Evolutionary conservation across 2,329 filamentous ascomycete species (phyloP).

Genomic region (Neoascochyta sp.): DNA sequence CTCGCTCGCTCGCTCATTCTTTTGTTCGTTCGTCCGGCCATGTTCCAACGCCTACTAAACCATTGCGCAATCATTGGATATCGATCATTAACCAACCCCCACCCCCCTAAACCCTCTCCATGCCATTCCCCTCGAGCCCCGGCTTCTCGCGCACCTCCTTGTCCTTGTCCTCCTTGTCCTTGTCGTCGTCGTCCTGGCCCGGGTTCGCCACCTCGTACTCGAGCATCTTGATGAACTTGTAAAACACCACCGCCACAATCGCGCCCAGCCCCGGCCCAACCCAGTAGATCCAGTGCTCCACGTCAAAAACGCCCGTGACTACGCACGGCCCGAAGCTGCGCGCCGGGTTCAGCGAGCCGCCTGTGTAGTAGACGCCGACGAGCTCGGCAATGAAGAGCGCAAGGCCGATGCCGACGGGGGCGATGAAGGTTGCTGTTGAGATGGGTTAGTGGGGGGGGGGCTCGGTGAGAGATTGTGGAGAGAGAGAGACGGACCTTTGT

Average conservation of each 20-base stretch:
- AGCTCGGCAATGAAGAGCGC: slow-evolving; percentile 62
- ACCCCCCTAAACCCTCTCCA: slow-evolving; percentile 4
- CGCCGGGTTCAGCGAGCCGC: slow-evolving; percentile 46
- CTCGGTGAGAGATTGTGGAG: not conserved
- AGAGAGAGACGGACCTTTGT: slow-evolving; percentile 41
- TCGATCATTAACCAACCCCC: too few relatives aligned
- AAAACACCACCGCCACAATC: slow-evolving; percentile 49
- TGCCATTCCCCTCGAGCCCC: slow-evolving; percentile 4
- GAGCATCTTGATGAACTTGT: slow-evolving; percentile 45
- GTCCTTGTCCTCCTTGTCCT: slow-evolving; percentile 20
- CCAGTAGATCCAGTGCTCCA: slow-evolving; percentile 52
- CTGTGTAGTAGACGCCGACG: slow-evolving; percentile 49
- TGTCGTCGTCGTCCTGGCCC: slow-evolving; percentile 33
- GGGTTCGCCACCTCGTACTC: slow-evolving; percentile 39
- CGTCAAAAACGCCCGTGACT: slow-evolving; percentile 39
- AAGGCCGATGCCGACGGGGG: slow-evolving; percentile 68
- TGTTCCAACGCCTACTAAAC: too few relatives aligned
- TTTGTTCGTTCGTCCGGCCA: too few relatives aligned
- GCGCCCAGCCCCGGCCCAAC: slow-evolving; percentile 43
- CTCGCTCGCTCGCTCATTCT: too few relatives aligned
- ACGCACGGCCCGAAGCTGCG: slow-evolving; percentile 47
- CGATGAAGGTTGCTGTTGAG: slow-evolving; percentile 58
- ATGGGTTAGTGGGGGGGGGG: slow-evolving; percentile 1
- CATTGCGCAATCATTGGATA: too few relatives aligned
- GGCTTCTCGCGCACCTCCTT: slow-evolving; percentile 17